phyloP scores from a whole-genome alignment of 257 asterid genomes.

The Ilex asprella region DNA sequence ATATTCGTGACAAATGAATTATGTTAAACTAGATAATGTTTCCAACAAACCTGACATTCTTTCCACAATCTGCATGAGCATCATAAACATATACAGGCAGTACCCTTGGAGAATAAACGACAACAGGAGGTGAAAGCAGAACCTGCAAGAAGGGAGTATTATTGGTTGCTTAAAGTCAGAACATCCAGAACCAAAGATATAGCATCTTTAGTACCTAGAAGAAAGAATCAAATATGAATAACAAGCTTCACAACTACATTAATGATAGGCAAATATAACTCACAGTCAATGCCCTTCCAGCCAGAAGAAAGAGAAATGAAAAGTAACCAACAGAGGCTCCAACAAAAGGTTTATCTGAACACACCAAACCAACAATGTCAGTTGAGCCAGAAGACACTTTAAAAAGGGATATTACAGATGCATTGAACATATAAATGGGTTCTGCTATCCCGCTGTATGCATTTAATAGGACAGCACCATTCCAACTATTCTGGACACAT shows the following conservation, averaged over 20 bases:
- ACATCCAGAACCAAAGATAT: too few species aligned
- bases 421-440: not conserved
- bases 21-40: not conserved
- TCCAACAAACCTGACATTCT: constrained; percentile 83
- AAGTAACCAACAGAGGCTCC: constrained; percentile 99
- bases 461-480: too few species aligned
- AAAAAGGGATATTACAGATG: not conserved
- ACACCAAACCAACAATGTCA: constrained; percentile 13
- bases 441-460: constrained; percentile 4
- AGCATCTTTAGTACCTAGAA: not conserved
- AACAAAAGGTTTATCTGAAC: constrained; percentile 76
- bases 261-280: constrained; percentile 34
- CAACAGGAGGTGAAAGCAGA: constrained; percentile 98
- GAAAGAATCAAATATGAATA: not conserved
- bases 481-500: too few species aligned
- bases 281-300: constrained; percentile 97
- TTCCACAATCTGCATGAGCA: constrained; percentile 99
- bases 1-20: not conserved
- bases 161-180: not conserved
- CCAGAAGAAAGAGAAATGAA: constrained; percentile 90
- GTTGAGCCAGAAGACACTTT: not conserved
- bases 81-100: constrained; percentile 97
- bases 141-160: constrained; percentile 39
- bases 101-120: constrained; percentile 95
- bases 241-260: constrained; percentile 2